These are phyloP conservation scores for Penicillium subrubescens DNA, from an alignment of 495 filamentous ascomycete species.

Conservation along the genomic window DNA sequence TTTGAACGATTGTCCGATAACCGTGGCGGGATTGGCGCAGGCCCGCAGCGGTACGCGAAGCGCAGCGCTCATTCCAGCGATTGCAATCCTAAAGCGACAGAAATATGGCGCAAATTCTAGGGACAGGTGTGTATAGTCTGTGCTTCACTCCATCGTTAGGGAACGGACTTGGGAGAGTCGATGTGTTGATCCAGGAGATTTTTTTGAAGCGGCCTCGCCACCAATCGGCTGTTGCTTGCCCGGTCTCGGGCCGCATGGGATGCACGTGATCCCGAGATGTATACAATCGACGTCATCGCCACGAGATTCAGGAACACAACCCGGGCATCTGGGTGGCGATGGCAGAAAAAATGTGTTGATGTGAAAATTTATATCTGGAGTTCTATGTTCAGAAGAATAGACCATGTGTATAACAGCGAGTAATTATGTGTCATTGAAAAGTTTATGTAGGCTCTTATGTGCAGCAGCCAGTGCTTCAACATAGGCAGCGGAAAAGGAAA, in stretches of 20 bases:
- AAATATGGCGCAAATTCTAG: slow-evolving; percentile 2
- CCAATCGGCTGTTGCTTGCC: slow-evolving; percentile 29
- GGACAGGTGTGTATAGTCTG: background rate
- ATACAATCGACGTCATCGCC: slow-evolving; percentile 16
- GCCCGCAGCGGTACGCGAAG: slow-evolving; percentile 44
- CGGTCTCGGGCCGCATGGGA: slow-evolving; percentile 16
- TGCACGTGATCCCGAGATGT: slow-evolving; percentile 18
- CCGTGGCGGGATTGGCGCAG: slow-evolving; percentile 37
- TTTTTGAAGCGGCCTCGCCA: slow-evolving; percentile 30
- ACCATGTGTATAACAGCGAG: background rate
- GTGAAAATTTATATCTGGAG: background rate
- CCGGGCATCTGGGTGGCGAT: background rate
- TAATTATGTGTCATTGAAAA: slow-evolving; percentile 28
- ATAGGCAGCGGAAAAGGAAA: slow-evolving; percentile 16
- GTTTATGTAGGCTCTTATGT: slow-evolving; percentile 24
- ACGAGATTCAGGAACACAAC: background rate
- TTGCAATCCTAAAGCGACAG: slow-evolving; percentile 2
- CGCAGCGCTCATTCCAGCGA: slow-evolving; percentile 43
- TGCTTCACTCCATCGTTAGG: slow-evolving; percentile 22
- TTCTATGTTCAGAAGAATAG: background rate
- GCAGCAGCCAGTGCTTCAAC: slow-evolving; percentile 30
- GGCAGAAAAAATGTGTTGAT: background rate
- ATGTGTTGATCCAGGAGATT: slow-evolving; percentile 26
- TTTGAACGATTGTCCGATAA: slow-evolving; percentile 28
- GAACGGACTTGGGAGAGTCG: slow-evolving; percentile 4